Percentiles rank a stretch among this genome's conserved stretches.
phyloP scores from a whole-genome alignment of 148 eudicot species.

The Salicornia ramosissima region DNA sequence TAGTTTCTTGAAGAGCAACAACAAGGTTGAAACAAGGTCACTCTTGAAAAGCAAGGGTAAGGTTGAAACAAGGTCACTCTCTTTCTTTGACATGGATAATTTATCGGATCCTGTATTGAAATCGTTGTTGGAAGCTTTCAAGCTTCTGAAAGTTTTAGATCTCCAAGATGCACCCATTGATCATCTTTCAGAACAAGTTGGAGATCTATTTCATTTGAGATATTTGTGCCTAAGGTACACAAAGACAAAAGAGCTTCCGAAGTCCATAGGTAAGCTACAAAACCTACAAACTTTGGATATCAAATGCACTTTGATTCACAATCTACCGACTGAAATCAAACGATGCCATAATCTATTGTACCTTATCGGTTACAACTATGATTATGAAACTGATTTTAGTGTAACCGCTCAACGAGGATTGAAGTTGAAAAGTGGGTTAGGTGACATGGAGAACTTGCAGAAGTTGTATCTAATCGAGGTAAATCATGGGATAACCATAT shows the following conservation, averaged over 20 bases:
- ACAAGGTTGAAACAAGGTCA: neutral
- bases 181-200: conserved; percentile 16
- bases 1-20: neutral
- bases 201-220: conserved; percentile 14
- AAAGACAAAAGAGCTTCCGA: conserved; percentile 6
- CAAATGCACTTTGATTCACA: conserved; percentile 13
- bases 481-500: neutral
- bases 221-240: conserved; percentile 26
- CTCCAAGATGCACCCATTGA: conserved; percentile 13
- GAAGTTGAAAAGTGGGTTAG: conserved; percentile 3
- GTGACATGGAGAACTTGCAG: conserved; percentile 4
- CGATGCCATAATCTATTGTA: conserved; percentile 1
- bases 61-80: neutral
- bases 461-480: conserved; percentile 21
- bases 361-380: conserved; percentile 13
- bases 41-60: neutral
- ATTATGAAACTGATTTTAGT: conserved; percentile 5
- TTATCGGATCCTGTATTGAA: neutral
- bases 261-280: conserved; percentile 11
- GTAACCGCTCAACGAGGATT: conserved; percentile 4
- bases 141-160: conserved; percentile 27
- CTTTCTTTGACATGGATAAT: neutral
- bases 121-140: neutral
- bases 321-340: conserved; percentile 12
- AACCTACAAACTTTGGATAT: conserved; percentile 25